Evolutionary conservation across 352 stramenopile species (phyloP), one percentile per base, ranked within the genome.

Genomic region (Phytophthora colocasiae): DNA sequence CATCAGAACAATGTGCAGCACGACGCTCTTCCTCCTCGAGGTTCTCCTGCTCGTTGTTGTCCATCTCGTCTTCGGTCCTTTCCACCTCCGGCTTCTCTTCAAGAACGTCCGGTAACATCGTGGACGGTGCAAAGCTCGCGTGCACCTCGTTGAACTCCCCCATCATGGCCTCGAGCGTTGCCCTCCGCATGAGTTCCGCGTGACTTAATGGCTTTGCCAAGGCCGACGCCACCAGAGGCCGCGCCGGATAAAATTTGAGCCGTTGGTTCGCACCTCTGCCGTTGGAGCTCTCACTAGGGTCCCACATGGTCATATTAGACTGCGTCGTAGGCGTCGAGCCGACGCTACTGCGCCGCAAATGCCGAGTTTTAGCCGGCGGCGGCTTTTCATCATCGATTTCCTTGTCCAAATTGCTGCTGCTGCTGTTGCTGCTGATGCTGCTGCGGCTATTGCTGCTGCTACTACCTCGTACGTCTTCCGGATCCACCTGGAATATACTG

Each of bases 161-260:
- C 5, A 81, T 60, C 40, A 69, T 41, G 5, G 24, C 34, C 41
- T 78, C 65, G 1, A 79, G 32, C 12, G 47, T 55, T 6, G 56
- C 56, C 47, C 74, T 55, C 19, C 74, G 51, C 48, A 43, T 55
- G 11, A 71, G n/a, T 47, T 82, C 74, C 22, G 65, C 70, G 12
- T 48, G 40, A 19, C 59, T 62, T 51, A 77, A 60, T 34, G 70
- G 70, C 8, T 51, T 69, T 19, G 59, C 63, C 47, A 77, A 59
- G 26, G 59, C 63, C 36, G 73, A 52, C 6, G 63, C 63, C 17
- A 70, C 63, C 2, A 66, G 57, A 24, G 74, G 53, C 17, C 71
- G 58, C 29, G 63, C 58, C 17, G 73, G 58, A 52, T 82, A 82
- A 63, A 82, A 75, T 38, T 75, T 63, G 41, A 82, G 67, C 56